A percentile compares a stretch with the other conserved stretches of the same genome.
Conservation (phyloP, 805 yeast genomes). For the Wickerhamomyces rabaulensis region DNA sequence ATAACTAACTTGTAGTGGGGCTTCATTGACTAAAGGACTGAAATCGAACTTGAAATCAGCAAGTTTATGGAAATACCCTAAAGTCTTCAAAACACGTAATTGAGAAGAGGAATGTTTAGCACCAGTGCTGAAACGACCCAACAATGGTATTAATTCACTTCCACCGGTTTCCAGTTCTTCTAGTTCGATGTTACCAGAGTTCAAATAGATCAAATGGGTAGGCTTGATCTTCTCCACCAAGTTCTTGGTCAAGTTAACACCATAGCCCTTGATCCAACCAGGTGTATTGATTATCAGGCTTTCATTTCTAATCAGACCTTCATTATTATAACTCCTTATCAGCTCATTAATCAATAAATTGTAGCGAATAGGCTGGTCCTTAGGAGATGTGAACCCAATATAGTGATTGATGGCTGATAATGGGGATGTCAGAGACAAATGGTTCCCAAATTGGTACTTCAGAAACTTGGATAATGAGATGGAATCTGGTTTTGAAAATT, state of each 20-base stretch:
- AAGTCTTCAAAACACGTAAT: constrained; percentile 43
- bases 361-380: constrained; percentile 57
- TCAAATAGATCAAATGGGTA: constrained; percentile 51
- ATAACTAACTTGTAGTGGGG: constrained; percentile 39
- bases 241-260: constrained; percentile 55
- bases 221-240: constrained; percentile 41
- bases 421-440: constrained; percentile 18
- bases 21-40: constrained; percentile 32
- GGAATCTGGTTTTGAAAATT: constrained; percentile 66
- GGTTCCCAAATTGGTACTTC: constrained; percentile 32
- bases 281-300: constrained; percentile 69
- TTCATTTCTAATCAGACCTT: constrained; percentile 21
- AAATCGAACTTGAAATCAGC: constrained; percentile 31
- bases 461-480: constrained; percentile 45
- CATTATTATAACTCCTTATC: constrained; percentile 27
- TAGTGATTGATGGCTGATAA: constrained; percentile 4
- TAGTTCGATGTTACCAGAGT: constrained; percentile 28
- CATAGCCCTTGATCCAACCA: constrained; percentile 90
- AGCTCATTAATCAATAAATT: constrained; percentile 37
- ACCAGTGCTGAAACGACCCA: constrained; percentile 27
- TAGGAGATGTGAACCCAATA: constrained; percentile 40
- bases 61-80: constrained; percentile 49
- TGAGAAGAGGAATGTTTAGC: constrained; percentile 44
- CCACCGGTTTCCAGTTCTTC: constrained; percentile 24
- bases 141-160: constrained; percentile 28